Evolutionary conservation across 768 basidiomycete genomes (phyloP).

Genomic region (Rhodotorula paludigena): DNA sequence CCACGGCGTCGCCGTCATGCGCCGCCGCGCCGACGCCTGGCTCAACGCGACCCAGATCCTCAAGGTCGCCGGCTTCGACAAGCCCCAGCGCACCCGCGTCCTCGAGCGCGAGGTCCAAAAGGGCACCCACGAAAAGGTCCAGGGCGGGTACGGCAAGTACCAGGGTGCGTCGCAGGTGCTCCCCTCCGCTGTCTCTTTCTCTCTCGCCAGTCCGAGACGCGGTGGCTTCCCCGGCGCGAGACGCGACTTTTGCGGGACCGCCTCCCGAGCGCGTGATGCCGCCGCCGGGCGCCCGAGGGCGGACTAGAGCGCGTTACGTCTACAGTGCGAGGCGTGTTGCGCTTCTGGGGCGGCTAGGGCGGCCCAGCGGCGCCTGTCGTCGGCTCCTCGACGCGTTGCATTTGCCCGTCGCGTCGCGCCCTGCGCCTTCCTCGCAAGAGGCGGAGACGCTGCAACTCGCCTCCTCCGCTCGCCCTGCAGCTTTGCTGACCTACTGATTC

Average conservation of each 20-base stretch:
- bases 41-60: conserved; percentile 98
- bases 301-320: no score
- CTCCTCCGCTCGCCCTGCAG: neutral
- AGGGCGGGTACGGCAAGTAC: conserved; percentile 98
- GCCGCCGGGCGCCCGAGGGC: no score
- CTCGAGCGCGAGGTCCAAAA: conserved; percentile 97
- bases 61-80: conserved; percentile 98
- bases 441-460: neutral
- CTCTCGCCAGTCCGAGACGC: no score
- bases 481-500: neutral
- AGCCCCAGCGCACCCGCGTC: conserved; percentile 94
- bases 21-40: conserved; percentile 91
- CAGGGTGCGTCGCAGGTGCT: conserved; percentile 64
- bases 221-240: no score
- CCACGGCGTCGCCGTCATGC: conserved; percentile 88
- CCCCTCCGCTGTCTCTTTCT: neutral
- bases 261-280: no score
- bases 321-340: no score
- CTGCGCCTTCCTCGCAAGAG: no score
- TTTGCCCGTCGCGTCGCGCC: conserved; percentile 6
- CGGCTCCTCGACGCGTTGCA: neutral
- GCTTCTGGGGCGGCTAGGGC: no score
- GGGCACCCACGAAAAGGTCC: conserved; percentile 97
- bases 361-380: neutral
- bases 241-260: no score